These are phyloP conservation scores for Pyrenophora graminea DNA, from an alignment of 2,329 filamentous ascomycete species.

Conservation along the genomic window DNA sequence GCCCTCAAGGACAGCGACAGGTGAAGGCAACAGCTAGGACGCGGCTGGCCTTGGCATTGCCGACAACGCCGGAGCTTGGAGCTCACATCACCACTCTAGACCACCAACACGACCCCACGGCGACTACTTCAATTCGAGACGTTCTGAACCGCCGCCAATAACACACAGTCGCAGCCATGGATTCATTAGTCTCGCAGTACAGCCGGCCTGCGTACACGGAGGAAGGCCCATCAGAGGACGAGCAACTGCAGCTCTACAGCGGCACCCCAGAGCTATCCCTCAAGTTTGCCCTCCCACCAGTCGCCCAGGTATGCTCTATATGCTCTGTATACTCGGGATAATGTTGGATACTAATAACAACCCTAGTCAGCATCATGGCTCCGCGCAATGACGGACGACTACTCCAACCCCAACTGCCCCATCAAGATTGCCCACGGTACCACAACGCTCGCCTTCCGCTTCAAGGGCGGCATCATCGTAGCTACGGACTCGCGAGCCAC, in stretches of 20 bases:
- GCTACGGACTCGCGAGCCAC: slow-evolving; percentile 97
- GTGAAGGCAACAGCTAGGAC: slow-evolving; percentile 17
- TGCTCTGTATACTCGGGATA: background rate
- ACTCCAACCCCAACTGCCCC: slow-evolving; percentile 92
- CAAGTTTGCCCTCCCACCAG: slow-evolving; percentile 92
- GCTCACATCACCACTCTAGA: slow-evolving; percentile 27
- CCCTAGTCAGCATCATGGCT: slow-evolving; percentile 89
- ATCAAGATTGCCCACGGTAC: slow-evolving; percentile 99
- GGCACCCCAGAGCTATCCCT: slow-evolving; percentile 77
- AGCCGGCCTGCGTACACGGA: slow-evolving; percentile 75
- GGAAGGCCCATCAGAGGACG: slow-evolving; percentile 73
- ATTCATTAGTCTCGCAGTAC: slow-evolving; percentile 91
- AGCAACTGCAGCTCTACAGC: slow-evolving; percentile 71
- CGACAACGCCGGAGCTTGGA: slow-evolving; percentile 17
- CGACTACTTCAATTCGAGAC: slow-evolving; percentile 12
- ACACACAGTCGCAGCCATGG: slow-evolving; percentile 62
- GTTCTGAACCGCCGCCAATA: slow-evolving; percentile 7
- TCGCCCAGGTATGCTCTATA: slow-evolving; percentile 70
- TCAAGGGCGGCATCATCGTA: slow-evolving; percentile 97
- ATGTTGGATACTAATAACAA: slow-evolving; percentile 7
- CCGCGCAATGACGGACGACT: slow-evolving; percentile 94
- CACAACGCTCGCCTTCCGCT: slow-evolving; percentile 95
- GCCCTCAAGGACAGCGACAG: background rate
- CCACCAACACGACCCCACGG: slow-evolving; percentile 18
- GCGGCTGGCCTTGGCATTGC: slow-evolving; percentile 18